Evolutionary conservation across 768 basidiomycete genomes (phyloP).

Genomic region (Suillus brevipes): DNA sequence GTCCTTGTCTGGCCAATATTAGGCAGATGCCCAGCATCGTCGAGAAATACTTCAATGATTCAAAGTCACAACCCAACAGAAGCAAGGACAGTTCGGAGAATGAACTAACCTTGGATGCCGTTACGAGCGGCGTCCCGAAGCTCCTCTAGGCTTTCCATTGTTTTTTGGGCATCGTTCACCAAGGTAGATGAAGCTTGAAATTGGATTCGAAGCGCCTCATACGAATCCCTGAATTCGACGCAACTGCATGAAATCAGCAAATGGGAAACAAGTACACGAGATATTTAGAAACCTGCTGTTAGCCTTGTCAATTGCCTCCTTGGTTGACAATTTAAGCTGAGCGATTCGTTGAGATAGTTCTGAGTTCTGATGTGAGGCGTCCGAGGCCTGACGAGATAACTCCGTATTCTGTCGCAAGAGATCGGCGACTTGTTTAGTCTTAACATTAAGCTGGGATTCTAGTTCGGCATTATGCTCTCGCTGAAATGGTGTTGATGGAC

Average conservation of each 20-base stretch:
- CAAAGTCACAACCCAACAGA: background rate
- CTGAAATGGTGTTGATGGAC: constrained; percentile 13
- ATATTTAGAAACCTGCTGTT: constrained; percentile 20
- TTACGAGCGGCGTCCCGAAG: constrained; percentile 22
- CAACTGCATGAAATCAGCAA: constrained; percentile 21
- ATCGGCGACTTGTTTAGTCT: constrained; percentile 14
- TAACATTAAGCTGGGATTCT: constrained; percentile 20
- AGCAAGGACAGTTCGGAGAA: background rate
- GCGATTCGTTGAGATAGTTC: background rate
- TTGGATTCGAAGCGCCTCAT: constrained; percentile 29
- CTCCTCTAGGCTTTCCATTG: constrained; percentile 26
- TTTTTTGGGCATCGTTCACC: constrained; percentile 24
- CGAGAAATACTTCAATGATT: constrained; percentile 33
- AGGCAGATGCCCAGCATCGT: constrained; percentile 27
- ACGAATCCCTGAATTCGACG: constrained; percentile 28
- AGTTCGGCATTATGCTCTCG: constrained; percentile 20
- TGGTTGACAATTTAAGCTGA: background rate
- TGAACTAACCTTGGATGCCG: constrained; percentile 29
- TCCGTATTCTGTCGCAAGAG: constrained; percentile 19
- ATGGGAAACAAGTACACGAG: background rate
- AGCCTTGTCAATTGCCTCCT: constrained; percentile 20
- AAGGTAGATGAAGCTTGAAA: constrained; percentile 23
- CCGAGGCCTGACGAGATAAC: background rate
- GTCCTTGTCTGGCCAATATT: constrained; percentile 27
- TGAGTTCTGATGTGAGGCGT: constrained; percentile 3